Conservation (phyloP, 1,139 yeast genomes). For the Protomyces arabidopsidicola region DNA sequence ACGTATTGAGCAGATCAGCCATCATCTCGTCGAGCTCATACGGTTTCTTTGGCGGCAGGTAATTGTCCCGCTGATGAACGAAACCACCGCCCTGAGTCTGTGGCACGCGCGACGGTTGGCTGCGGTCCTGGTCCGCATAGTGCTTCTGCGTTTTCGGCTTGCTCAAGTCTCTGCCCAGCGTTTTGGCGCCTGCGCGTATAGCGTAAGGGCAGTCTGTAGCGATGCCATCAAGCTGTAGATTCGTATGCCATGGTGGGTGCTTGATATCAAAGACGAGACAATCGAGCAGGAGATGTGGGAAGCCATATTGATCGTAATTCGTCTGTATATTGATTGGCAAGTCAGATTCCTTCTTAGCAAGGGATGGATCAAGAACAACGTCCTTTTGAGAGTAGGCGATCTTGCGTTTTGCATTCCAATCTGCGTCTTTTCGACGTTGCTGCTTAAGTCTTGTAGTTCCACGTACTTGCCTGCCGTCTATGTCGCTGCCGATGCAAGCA, state of each 20-base stretch:
- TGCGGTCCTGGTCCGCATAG: neutral
- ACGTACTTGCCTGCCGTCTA: constrained; percentile 74
- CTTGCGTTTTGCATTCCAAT: neutral
- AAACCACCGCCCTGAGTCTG: constrained; percentile 52
- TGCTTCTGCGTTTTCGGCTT: neutral
- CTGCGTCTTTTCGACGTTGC: neutral
- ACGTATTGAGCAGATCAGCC: constrained; percentile 57
- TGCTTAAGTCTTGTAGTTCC: constrained; percentile 54
- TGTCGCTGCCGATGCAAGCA: constrained; percentile 67
- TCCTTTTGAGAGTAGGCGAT: neutral
- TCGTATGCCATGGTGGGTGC: constrained; percentile 68
- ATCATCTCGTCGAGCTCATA: constrained; percentile 71
- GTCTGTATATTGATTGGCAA: constrained; percentile 44
- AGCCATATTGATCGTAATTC: constrained; percentile 72
- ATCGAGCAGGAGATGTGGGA: constrained; percentile 59
- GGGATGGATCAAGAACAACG: neutral
- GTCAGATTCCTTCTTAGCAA: constrained; percentile 36
- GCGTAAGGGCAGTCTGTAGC: constrained; percentile 98
- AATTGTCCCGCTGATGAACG: constrained; percentile 74
- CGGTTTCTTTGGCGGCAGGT: constrained; percentile 88
- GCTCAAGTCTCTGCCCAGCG: constrained; percentile 61
- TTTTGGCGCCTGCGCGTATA: constrained; percentile 89
- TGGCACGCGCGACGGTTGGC: neutral
- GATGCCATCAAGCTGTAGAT: constrained; percentile 67
- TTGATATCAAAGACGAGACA: constrained; percentile 91